Evolutionary conservation across 805 yeast species (phyloP), one percentile per base, ranked within the genome.

Genomic region (Zygotorulaspora chibaensis): DNA sequence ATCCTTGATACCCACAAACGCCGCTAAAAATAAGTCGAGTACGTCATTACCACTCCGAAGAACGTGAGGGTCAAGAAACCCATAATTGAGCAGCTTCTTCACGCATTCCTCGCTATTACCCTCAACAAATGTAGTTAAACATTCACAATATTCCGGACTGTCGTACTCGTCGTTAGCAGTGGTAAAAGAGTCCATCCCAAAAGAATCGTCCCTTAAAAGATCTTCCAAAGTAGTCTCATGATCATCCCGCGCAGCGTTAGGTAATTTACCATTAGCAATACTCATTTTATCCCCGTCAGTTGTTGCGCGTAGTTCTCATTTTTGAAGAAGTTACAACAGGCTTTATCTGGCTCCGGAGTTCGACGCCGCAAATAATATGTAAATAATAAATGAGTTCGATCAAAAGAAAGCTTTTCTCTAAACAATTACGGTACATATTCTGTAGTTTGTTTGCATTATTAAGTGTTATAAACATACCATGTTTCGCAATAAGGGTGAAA

Each of bases 41-140:
- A 43, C 11, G 18, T 48, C 34, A 8, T 33, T 18, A 26, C 48
- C 30, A 2, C 33, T 30, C 16, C 13, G 28, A 35, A 53, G 16
- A n/a, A 15, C 23, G 8, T 43, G 49, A 17, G 35, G 25, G 23
- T 35, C 10, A 17, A 61, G 46, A 8, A 56, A 40, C 0, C 51
- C 58, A 38, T 36, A 45, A 2, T 46, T 37, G 10, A 42, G 35
- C 60, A 63, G 53, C 31, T 35, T 46, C 35, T 58, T 56, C 16
- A 62, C 38, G 26, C 61, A 54, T 12, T 45, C 45, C 26, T 52
- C 51, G 11, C 42, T n/a, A 13, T 57, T 47, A 10, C 65, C 62
- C 35, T 50, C 47, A 2, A 61, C 45, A 40, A 50, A 59, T n/a
- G 49, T 43, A 12, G 48, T 40, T 2, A 54, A 11, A 36, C 64